These are phyloP conservation scores for Galerina sulciceps DNA, from an alignment of 768 basidiomycete species.

Conservation along the genomic window DNA sequence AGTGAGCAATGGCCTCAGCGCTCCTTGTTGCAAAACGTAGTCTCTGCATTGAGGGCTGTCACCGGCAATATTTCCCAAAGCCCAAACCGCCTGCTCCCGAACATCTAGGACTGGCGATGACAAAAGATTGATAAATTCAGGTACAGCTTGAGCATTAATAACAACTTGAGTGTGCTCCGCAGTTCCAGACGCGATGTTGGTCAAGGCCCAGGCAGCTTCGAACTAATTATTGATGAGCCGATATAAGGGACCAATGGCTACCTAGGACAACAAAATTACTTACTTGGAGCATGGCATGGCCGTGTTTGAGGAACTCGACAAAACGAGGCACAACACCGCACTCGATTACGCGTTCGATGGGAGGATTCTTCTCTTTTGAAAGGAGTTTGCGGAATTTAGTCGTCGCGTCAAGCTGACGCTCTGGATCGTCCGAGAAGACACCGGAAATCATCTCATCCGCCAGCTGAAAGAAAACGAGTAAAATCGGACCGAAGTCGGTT, in stretches of 20 bases:
- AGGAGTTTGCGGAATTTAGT: slow-evolving; percentile 98
- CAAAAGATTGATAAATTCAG: slow-evolving; percentile 95
- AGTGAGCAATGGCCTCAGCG: slow-evolving; percentile 88
- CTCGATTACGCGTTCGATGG: slow-evolving; percentile 97
- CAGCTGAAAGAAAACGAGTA: slow-evolving; percentile 48
- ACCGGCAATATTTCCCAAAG: slow-evolving; percentile 98
- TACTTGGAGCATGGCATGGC: slow-evolving; percentile 86
- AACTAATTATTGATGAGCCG: slow-evolving; percentile 55
- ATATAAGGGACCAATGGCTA: slow-evolving; percentile 4
- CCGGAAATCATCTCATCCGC: slow-evolving; percentile 92
- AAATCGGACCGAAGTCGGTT: slow-evolving; percentile 12
- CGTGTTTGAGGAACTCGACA: slow-evolving; percentile 87
- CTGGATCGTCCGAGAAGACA: slow-evolving; percentile 90
- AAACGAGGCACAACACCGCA: slow-evolving; percentile 97
- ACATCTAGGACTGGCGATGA: slow-evolving; percentile 96
- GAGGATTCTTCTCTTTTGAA: slow-evolving; percentile 99
- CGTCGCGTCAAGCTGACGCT: slow-evolving; percentile 94
- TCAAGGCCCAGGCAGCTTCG: slow-evolving; percentile 97
- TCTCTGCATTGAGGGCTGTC: slow-evolving; percentile 98
- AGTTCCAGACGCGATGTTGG: slow-evolving; percentile 97
- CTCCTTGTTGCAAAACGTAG: slow-evolving; percentile 93
- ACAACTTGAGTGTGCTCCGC: slow-evolving; percentile 99
- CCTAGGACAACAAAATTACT: slow-evolving; percentile 16
- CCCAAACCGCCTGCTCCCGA: slow-evolving; percentile 99
- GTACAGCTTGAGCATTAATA: slow-evolving; percentile 92